Base-by-base conservation (phyloP, 2,329 filamentous ascomycete species). In the Fusarium irregulare region DNA sequence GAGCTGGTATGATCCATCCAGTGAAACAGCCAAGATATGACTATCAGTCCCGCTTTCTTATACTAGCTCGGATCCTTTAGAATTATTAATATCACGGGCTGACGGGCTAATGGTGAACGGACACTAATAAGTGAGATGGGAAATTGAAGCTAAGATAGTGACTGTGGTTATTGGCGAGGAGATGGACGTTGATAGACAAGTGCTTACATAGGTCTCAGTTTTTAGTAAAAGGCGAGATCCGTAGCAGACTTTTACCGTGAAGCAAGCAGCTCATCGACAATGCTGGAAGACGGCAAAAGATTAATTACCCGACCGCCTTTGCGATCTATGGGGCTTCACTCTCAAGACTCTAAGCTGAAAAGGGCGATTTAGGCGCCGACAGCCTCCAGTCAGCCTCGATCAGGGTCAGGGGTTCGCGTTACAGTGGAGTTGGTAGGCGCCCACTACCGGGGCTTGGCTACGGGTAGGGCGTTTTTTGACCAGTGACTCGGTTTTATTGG, bases 381-480 rank as follows among this genome's bases (percentile, higher is more conserved):
- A 40, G 21, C 10, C 41, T 27, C 27, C 21, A 46, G 40, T 64
- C 46, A 59, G 51, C 60, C 45, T 50, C 27, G 10, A 7, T 21
- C 21, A 42, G 16, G n/a, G 28, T 37, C 56, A 58, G 37, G 49
- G 49, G 34, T 42, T 41, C 11, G 12, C 20, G 23, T 21, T 53
- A 27, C n/a, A 28, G 49, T 53, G 49, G 49, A 53, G 16, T 27
- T 25, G 6, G 12, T 21, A 18, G 30, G 34, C 25, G 23, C 10
- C 54, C 61, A 65, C 25, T 46, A n/a, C 41, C 14, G 25, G 34
- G 34, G 13, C 47, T 54, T 60, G 46, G 62, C 46, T 60, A 32
- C 62, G 62, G 62, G 61, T 65, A 60, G 23, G 54, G 61, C 62
- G 41, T 44, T 60, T 16, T 48, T 42, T 28, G 23, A 42, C 61